Percentiles rank a stretch among this genome's conserved stretches.
Conservation (phyloP, 2,329 filamentous ascomycete species). For the Hymenoscyphus repandus region DNA sequence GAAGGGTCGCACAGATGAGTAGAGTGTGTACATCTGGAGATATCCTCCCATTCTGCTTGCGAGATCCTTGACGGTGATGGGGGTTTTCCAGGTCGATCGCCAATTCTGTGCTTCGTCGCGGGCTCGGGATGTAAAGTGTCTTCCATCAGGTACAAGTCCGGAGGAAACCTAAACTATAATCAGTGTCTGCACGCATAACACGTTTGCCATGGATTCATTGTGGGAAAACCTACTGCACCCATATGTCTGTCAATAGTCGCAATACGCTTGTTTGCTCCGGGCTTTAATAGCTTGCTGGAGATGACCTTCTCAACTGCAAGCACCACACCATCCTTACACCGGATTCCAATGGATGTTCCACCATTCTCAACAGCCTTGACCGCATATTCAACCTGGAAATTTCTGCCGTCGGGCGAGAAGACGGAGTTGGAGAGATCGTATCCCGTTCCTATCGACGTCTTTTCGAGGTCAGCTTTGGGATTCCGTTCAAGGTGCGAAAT, state of each 20-base stretch:
- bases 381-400: conserved; percentile 99
- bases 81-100: conserved; percentile 90
- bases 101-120: conserved; percentile 89
- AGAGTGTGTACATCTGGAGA: conserved; percentile 95
- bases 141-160: conserved; percentile 88
- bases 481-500: background rate
- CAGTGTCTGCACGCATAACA: conserved; percentile 3
- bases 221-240: conserved; percentile 66
- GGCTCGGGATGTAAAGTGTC: conserved; percentile 90
- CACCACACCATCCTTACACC: conserved; percentile 95
- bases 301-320: conserved; percentile 96
- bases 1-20: conserved; percentile 93
- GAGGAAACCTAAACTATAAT: conserved; percentile 71
- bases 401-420: conserved; percentile 97
- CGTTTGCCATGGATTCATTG: background rate
- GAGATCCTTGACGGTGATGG: conserved; percentile 82
- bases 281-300: conserved; percentile 90
- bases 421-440: conserved; percentile 99
- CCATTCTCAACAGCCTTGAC: conserved; percentile 98
- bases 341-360: conserved; percentile 91
- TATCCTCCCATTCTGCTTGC: conserved; percentile 93
- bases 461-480: conserved; percentile 18
- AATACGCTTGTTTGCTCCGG: conserved; percentile 95
- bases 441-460: conserved; percentile 99
- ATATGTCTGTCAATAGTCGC: conserved; percentile 89